Evolutionary conservation across 2,329 filamentous ascomycete genomes (phyloP).

Genomic region (Phyllosticta citrichinensis): DNA sequence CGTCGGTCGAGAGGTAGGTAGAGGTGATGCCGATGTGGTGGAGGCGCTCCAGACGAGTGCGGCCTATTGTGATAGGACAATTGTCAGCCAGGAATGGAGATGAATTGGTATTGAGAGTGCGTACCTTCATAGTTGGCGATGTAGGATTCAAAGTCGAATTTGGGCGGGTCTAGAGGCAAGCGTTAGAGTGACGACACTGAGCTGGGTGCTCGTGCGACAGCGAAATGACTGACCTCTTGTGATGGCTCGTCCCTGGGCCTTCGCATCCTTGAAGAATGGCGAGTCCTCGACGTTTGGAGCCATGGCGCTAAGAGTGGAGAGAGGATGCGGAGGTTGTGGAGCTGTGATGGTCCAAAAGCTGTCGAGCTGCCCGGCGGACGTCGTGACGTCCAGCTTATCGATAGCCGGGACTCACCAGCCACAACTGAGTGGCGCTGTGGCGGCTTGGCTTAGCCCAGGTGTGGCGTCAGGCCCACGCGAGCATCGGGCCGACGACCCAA

Average conservation of each 20-base stretch:
- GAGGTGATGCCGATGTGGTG: conserved; percentile 72
- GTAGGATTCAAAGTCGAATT: conserved; percentile 85
- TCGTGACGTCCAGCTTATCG: no score
- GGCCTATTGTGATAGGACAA: conserved; percentile 42
- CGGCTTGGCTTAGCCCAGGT: no score
- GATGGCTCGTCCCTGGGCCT: conserved; percentile 18
- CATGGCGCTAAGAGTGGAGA: conserved; percentile 14
- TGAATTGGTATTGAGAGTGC: conserved; percentile 12
- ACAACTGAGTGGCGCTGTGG: no score
- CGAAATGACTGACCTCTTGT: conserved; percentile 22
- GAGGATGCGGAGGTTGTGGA: not conserved
- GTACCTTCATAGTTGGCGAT: conserved; percentile 79
- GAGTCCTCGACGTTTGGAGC: conserved; percentile 25
- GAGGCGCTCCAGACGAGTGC: conserved; percentile 72
- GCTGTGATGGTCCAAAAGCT: not conserved
- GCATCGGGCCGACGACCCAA: no score
- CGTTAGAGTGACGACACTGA: not conserved
- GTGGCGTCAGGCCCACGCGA: no score
- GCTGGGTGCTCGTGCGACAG: no score
- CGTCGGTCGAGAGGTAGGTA: conserved; percentile 65
- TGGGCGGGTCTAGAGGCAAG: conserved; percentile 55
- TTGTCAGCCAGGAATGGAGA: not conserved
- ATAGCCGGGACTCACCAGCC: no score
- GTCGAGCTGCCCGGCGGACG: no score
- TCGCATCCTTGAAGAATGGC: conserved; percentile 24